These are phyloP conservation scores for Papilionanthe hybrid DNA, from an alignment of 116 monocot species.

Conservation along the genomic window DNA sequence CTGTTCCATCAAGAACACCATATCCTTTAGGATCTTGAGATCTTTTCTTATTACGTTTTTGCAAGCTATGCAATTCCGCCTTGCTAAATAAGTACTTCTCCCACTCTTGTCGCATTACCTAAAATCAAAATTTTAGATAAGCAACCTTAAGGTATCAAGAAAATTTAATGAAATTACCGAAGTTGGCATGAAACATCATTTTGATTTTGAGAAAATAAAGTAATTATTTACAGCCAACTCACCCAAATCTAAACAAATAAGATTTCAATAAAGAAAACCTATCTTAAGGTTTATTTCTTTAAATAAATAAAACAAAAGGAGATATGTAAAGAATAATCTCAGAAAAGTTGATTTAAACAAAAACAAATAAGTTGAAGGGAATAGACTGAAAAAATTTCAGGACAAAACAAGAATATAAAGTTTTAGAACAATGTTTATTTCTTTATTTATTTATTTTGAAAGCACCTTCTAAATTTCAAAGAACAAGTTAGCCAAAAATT, in stretches of 20 bases:
- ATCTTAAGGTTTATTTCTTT: neutral
- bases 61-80: slow-evolving; percentile 63
- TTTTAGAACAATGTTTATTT: neutral
- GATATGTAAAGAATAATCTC: neutral
- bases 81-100: slow-evolving; percentile 89
- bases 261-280: neutral
- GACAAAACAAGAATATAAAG: neutral
- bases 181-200: neutral
- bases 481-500: no score
- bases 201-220: neutral
- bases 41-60: slow-evolving; percentile 54
- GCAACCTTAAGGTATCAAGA: neutral
- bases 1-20: slow-evolving; percentile 77
- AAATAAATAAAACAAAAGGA: neutral
- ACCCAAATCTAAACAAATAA: neutral
- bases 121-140: slow-evolving; percentile 5
- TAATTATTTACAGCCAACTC: neutral
- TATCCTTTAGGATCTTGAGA: slow-evolving; percentile 75
- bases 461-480: neutral
- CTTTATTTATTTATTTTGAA: neutral
- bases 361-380: neutral
- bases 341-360: neutral
- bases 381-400: neutral
- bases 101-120: slow-evolving; percentile 94
- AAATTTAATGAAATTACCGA: neutral